Evolutionary conservation across 331 rosid species (phyloP).

Genomic region (Rhamnella rubrinervis): DNA sequence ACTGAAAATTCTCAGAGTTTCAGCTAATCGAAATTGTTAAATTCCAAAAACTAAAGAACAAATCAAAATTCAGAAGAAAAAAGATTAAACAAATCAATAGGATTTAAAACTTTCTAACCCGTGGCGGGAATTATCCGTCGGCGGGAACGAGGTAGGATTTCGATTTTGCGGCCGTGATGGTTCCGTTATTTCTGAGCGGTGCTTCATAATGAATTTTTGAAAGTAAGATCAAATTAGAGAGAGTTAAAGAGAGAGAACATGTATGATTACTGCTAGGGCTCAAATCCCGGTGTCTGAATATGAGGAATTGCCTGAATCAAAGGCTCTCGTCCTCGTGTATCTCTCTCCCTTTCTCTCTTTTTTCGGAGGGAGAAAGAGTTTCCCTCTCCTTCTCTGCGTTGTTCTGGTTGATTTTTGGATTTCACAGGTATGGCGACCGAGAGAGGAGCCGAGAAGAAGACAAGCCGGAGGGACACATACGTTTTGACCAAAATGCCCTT

Average conservation of each 20-base stretch:
- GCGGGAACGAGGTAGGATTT: conserved; percentile 27
- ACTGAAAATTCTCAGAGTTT: neutral
- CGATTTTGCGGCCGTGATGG: conserved; percentile 43
- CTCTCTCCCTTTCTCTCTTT: conserved; percentile 5
- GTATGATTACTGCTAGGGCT: conserved; percentile 6
- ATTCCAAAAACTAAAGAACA: too few species aligned
- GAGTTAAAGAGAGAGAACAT: conserved; percentile 23
- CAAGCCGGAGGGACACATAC: too few species aligned
- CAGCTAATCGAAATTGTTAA: neutral
- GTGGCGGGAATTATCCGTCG: conserved; percentile 30
- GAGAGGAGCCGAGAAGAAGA: neutral
- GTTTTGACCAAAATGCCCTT: neutral
- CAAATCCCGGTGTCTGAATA: neutral
- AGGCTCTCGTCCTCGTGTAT: conserved; percentile 10
- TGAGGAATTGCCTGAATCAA: conserved; percentile 3
- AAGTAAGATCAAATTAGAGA: conserved; percentile 27
- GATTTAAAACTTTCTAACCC: conserved; percentile 37
- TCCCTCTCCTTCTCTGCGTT: neutral
- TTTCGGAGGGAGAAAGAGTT: neutral
- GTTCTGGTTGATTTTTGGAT: neutral
- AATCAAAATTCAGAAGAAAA: conserved; percentile 2
- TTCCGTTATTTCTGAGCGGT: conserved; percentile 41
- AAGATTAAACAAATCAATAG: neutral
- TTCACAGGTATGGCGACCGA: too few species aligned
- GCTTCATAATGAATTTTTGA: conserved; percentile 23